Percentiles rank a stretch among this genome's conserved stretches.
These are phyloP conservation scores for Blastocrithidia nonstop DNA, from an alignment of 208 protist species.

Conservation along the genomic window DNA sequence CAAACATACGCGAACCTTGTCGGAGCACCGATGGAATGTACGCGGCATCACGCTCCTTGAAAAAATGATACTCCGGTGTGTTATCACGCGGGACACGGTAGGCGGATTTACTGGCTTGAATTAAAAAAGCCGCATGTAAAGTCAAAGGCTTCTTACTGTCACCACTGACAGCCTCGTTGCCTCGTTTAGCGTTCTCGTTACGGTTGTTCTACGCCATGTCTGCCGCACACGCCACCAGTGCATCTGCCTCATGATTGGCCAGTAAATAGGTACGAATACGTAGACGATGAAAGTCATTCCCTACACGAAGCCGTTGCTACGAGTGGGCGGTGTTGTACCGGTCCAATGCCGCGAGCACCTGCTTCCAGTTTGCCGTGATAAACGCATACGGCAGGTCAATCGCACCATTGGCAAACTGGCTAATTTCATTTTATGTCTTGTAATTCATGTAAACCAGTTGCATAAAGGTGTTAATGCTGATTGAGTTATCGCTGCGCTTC, in stretches of 20 bases:
- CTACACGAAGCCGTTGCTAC: conserved; percentile 11
- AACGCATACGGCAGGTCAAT: conserved; percentile 48
- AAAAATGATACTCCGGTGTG: conserved; percentile 40
- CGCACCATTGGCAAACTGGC: conserved; percentile 7
- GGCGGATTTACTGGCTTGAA: conserved; percentile 22
- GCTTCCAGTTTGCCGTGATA: conserved; percentile 73
- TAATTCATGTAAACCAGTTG: conserved; percentile 77
- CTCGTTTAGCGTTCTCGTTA: not conserved
- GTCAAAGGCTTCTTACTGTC: not conserved
- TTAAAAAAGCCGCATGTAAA: conserved; percentile 14
- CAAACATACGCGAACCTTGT: conserved; percentile 50
- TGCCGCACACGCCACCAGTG: conserved; percentile 17
- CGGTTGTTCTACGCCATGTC: not conserved
- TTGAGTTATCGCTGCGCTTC: conserved; percentile 52
- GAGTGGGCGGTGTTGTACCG: conserved; percentile 15
- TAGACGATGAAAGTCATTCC: conserved; percentile 46
- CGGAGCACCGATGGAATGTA: conserved; percentile 57
- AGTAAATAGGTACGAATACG: conserved; percentile 41
- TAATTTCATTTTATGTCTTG: conserved; percentile 65
- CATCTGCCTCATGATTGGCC: conserved; percentile 24
- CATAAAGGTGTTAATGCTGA: conserved; percentile 67
- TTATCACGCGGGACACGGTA: conserved; percentile 10
- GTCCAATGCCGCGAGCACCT: conserved; percentile 37
- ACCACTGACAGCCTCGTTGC: not conserved
- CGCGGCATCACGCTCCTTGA: conserved; percentile 38